Conservation (phyloP, 164 flowering plant genomes). For the Dillenia turbinata region DNA sequence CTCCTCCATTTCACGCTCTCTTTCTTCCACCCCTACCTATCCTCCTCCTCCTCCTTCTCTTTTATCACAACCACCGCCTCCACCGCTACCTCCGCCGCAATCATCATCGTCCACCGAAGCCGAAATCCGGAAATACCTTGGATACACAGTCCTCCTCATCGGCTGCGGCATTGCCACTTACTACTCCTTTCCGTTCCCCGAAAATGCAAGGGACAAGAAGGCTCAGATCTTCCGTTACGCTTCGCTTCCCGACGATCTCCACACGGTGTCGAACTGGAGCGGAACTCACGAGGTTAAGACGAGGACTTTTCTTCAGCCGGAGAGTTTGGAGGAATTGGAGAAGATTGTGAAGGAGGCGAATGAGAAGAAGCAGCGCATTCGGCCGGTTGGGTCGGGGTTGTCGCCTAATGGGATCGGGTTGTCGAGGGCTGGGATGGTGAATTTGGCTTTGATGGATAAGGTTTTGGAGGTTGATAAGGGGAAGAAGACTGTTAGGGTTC, state of each 20-base stretch:
- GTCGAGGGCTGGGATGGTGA: slow-evolving; percentile 87
- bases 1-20: slow-evolving; percentile 1
- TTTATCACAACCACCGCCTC: slow-evolving; percentile 6
- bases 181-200: slow-evolving; percentile 93
- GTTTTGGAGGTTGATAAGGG: slow-evolving; percentile 83
- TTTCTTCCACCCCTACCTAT: slow-evolving; percentile 1
- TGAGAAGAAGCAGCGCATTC: slow-evolving; percentile 51
- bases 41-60: slow-evolving; percentile 3
- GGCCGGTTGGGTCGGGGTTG: slow-evolving; percentile 94
- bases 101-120: slow-evolving; percentile 41
- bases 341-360: slow-evolving; percentile 50
- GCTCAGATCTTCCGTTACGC: slow-evolving; percentile 90
- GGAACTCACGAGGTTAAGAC: slow-evolving; percentile 97
- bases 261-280: slow-evolving; percentile 95
- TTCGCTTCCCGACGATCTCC: slow-evolving; percentile 91
- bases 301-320: slow-evolving; percentile 77
- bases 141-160: slow-evolving; percentile 68
- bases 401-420: slow-evolving; percentile 95
- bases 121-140: slow-evolving; percentile 80
- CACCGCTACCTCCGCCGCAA: slow-evolving; percentile 19
- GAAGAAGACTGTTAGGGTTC: slow-evolving; percentile 72
- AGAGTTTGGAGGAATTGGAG: slow-evolving; percentile 56
- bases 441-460: slow-evolving; percentile 85
- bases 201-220: slow-evolving; percentile 82
- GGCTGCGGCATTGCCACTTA: slow-evolving; percentile 88